phyloP scores from a whole-genome alignment of 306 rosid species.

The Astragalus glycyphyllos region DNA sequence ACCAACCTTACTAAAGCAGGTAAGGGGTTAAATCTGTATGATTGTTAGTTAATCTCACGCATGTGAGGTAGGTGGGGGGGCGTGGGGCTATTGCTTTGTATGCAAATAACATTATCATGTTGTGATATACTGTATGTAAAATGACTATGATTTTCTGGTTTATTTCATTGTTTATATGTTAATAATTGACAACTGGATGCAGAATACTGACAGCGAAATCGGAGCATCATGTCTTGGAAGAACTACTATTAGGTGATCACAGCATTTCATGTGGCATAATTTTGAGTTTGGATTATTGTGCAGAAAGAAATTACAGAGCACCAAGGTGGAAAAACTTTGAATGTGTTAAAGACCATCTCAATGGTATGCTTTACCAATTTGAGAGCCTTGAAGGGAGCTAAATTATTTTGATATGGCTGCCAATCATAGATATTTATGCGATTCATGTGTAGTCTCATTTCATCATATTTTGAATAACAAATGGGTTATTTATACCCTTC shows the following conservation, averaged over 20 bases:
- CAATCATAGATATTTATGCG: constrained; percentile 28
- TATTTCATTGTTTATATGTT: constrained; percentile 22
- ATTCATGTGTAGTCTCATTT: constrained; percentile 37
- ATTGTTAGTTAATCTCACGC: constrained; percentile 7
- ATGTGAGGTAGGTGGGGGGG: not conserved
- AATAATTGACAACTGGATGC: constrained; percentile 46
- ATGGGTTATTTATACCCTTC: constrained; percentile 1
- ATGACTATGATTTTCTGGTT: constrained; percentile 8
- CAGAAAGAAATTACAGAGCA: constrained; percentile 29
- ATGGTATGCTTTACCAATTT: constrained; percentile 25
- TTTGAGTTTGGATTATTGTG: constrained; percentile 33
- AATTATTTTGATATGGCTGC: constrained; percentile 37
- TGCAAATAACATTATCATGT: not conserved
- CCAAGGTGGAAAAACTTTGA: constrained; percentile 33
- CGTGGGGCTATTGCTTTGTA: constrained; percentile 1
- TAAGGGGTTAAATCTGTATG: constrained; percentile 20
- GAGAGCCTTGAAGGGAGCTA: constrained; percentile 47
- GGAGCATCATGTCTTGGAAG: constrained; percentile 98
- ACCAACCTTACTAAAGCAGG: not conserved
- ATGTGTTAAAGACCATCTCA: constrained; percentile 17
- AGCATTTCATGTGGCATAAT: constrained; percentile 33
- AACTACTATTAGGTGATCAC: constrained; percentile 75
- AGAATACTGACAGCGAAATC: constrained; percentile 89
- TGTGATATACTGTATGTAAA: not conserved
- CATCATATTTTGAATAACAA: constrained; percentile 27